These are phyloP conservation scores for Termitomyces sp. DNA, from an alignment of 768 basidiomycete species.

Conservation along the genomic window DNA sequence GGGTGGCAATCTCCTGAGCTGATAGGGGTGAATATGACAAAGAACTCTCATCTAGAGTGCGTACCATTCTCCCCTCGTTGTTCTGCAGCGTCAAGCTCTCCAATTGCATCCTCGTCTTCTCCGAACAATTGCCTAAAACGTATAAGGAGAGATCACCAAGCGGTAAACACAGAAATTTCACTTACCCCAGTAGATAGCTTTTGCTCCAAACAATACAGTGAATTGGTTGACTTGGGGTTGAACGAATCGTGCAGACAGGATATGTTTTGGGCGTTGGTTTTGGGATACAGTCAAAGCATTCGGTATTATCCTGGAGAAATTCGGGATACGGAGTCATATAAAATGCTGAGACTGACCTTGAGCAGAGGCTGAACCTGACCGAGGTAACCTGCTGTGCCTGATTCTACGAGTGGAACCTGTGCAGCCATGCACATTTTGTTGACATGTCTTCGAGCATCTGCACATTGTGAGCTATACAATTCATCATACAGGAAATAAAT, in stretches of 20 bases:
- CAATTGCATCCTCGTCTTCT: constrained; percentile 77
- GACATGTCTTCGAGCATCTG: constrained; percentile 91
- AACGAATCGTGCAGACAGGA: constrained; percentile 96
- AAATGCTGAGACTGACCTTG: constrained; percentile 45
- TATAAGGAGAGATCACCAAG: constrained; percentile 1
- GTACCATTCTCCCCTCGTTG: constrained; percentile 90
- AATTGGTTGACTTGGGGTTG: constrained; percentile 94
- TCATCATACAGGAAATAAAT: constrained; percentile 14
- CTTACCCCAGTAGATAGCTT: constrained; percentile 89
- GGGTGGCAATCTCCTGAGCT: constrained; percentile 88
- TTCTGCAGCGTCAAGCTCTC: constrained; percentile 88
- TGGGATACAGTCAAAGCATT: constrained; percentile 95
- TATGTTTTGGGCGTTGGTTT: constrained; percentile 93
- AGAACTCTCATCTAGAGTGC: constrained; percentile 9
- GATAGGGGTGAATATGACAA: not conserved
- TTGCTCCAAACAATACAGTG: constrained; percentile 99
- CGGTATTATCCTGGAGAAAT: constrained; percentile 63
- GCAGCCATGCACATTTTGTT: constrained; percentile 98
- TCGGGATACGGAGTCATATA: not conserved
- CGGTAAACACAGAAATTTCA: constrained; percentile 1
- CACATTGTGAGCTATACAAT: not conserved
- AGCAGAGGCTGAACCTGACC: constrained; percentile 95
- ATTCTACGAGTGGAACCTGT: constrained; percentile 86
- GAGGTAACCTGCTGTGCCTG: constrained; percentile 93
- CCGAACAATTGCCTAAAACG: constrained; percentile 82